Percentiles rank a stretch among this genome's conserved stretches.
Evolutionary conservation across 331 rosid genomes (phyloP).

Genomic region (Arachis monticola): DNA sequence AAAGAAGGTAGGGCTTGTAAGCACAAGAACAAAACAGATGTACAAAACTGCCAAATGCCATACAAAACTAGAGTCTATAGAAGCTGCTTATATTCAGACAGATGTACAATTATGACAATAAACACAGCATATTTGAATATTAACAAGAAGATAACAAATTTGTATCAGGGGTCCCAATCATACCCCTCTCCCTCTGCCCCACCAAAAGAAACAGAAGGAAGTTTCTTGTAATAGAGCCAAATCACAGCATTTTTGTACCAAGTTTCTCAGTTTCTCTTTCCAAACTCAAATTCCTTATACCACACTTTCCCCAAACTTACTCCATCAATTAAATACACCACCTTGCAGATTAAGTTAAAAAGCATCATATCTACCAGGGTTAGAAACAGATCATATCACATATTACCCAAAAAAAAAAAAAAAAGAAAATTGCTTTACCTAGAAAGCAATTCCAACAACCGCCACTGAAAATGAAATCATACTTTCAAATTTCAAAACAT

Average conservation of each 20-base stretch:
- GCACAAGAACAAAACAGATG: not conserved
- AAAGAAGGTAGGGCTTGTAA: not conserved
- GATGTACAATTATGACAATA: slow-evolving; percentile 16
- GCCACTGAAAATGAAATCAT: not conserved
- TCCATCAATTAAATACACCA: slow-evolving; percentile 6
- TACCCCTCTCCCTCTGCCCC: not conserved
- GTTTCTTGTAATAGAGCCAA: not conserved
- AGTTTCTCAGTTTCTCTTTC: not conserved
- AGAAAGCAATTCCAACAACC: slow-evolving; percentile 17
- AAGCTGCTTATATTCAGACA: slow-evolving; percentile 12
- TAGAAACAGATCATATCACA: slow-evolving; percentile 28
- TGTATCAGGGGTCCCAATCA: slow-evolving; percentile 14
- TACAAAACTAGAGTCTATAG: not conserved
- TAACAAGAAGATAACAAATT: slow-evolving; percentile 12
- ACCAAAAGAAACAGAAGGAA: not conserved
- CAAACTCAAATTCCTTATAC: slow-evolving; percentile 23
- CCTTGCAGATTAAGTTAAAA: slow-evolving; percentile 1
- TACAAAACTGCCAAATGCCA: slow-evolving; percentile 6
- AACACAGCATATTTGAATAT: not conserved
- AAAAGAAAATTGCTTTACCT: not conserved
- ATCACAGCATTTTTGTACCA: not conserved
- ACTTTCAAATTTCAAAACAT: too few species aligned
- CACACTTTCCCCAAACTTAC: slow-evolving; percentile 1
- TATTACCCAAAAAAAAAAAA: not conserved
- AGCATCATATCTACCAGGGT: not conserved